A percentile compares a stretch with the other conserved stretches of the same genome.
Conservation (phyloP, 352 stramenopile genomes). For the Phytophthora cryptogea region DNA sequence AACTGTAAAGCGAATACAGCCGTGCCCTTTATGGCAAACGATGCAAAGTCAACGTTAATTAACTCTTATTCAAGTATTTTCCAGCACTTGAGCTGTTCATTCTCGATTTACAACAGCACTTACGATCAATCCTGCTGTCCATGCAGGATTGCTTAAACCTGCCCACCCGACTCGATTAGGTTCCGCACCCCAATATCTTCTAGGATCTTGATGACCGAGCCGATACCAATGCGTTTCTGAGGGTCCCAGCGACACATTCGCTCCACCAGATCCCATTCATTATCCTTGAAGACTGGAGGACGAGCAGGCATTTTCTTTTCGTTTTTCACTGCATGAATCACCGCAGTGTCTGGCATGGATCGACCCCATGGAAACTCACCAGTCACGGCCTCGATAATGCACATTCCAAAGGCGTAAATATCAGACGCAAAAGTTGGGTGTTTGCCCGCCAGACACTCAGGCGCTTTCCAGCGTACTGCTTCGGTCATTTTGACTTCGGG, state of each 20-base stretch:
- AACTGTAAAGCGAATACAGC: constrained; percentile 8
- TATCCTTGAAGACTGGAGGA: constrained; percentile 21
- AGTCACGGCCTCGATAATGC: constrained; percentile 41
- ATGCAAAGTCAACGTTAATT: not conserved
- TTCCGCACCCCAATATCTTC: constrained; percentile 33
- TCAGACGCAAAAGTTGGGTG: constrained; percentile 30
- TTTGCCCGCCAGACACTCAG: constrained; percentile 24
- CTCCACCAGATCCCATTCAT: constrained; percentile 33
- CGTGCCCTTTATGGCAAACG: constrained; percentile 1
- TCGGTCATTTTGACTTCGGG: constrained; percentile 11
- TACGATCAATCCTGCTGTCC: constrained; percentile 2
- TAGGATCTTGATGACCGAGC: constrained; percentile 36
- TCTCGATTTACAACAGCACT: not conserved
- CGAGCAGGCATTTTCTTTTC: constrained; percentile 24
- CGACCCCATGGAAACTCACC: constrained; percentile 30
- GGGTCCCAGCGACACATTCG: constrained; percentile 32
- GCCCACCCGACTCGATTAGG: constrained; percentile 19
- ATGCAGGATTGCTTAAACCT: constrained; percentile 11
- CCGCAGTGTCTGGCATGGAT: constrained; percentile 8
- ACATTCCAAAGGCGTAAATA: constrained; percentile 47
- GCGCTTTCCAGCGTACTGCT: constrained; percentile 35
- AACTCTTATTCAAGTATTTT: not conserved
- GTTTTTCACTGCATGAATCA: constrained; percentile 14
- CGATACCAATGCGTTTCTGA: constrained; percentile 30
- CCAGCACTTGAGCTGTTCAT: not conserved